phyloP scores from a whole-genome alignment of 2,329 filamentous ascomycete genomes.

The Paracamarosporium sp. region DNA sequence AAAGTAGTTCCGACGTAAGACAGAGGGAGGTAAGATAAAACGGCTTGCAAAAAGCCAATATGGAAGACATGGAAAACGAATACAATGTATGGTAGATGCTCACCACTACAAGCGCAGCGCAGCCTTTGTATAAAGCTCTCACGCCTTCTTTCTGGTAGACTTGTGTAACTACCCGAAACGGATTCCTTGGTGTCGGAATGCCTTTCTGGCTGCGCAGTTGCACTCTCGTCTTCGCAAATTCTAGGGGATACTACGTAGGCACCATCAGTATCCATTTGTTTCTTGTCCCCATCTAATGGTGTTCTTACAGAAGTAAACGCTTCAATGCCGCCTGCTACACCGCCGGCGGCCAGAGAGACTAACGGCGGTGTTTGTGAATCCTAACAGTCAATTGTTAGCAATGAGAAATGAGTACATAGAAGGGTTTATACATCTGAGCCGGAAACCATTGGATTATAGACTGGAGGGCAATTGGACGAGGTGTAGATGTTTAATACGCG shows the following conservation, averaged over 20 bases:
- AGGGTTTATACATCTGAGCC: slow-evolving; percentile 7
- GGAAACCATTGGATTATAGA: slow-evolving; percentile 13
- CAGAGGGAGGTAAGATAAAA: background rate
- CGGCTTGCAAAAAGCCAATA: background rate
- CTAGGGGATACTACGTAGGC: slow-evolving; percentile 62
- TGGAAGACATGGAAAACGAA: background rate
- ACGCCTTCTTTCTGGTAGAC: slow-evolving; percentile 65
- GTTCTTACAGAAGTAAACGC: slow-evolving; percentile 42
- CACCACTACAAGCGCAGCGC: slow-evolving; percentile 62
- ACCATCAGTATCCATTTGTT: slow-evolving; percentile 10
- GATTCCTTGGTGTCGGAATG: slow-evolving; percentile 59
- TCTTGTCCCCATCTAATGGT: background rate
- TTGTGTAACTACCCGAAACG: slow-evolving; percentile 62
- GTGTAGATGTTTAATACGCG: background rate
- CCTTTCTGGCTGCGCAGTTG: slow-evolving; percentile 60
- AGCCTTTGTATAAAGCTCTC: slow-evolving; percentile 68
- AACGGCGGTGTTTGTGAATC: slow-evolving; percentile 46
- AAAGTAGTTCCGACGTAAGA: slow-evolving; percentile 9
- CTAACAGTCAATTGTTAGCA: slow-evolving; percentile 21
- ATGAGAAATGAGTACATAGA: background rate
- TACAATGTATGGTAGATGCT: no score
- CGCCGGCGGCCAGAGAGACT: slow-evolving; percentile 47
- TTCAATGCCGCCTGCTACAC: slow-evolving; percentile 49
- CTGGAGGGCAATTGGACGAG: background rate
- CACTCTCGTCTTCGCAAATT: slow-evolving; percentile 71